Evolutionary conservation across 2,329 filamentous ascomycete genomes (phyloP), one percentile per base, ranked within the genome.

Genomic region (Akanthomyces lecanii): DNA sequence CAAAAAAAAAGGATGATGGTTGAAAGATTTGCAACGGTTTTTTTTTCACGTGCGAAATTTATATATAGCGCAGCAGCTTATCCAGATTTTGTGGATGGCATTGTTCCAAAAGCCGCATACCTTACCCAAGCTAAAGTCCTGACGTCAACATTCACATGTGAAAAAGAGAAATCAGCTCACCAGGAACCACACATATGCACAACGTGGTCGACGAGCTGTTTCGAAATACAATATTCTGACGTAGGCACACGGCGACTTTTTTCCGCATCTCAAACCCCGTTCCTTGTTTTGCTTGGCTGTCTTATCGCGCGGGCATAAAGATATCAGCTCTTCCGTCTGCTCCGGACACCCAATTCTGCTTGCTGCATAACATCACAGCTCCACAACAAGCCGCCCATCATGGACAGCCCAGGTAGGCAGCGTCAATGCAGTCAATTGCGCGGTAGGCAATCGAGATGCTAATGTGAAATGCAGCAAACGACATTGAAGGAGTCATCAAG

Each of bases 401-500:
- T 78, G 77, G 78, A 81, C 66, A 71, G 78, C 62, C 78, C 78
- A 72, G 77, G 78, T 79, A 73, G 64, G 68, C 65, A 23, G 44
- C 33, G 30, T 1, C 23, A 23, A 52, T 25, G 21, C 56, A 4
- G 30, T 8, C 6, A 50, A n/a, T 10, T 2, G 23, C 7, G 23
- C 12, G 7, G 2, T 21, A n/a, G n/a, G 11, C 5, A 11, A 4
- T 3, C 33, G 10, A 6, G 42, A 48, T 50, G 14, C 55, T 56
- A 21, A 45, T 25, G 16, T 10, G 1, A 4, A 47, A 11, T 8
- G 23, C 8, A 60, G 59, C 33, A 50, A 48, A 48, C 40, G 52
- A 96, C 65, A 89, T 94, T 67, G 71, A 79, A 25, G 73, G 75
- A 12, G 80, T 96, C 60, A 90, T 96, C 73, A 82, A 82, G 64